Evolutionary conservation across 2,329 filamentous ascomycete species (phyloP).

Genomic region (Trichoderma endophyticum): DNA sequence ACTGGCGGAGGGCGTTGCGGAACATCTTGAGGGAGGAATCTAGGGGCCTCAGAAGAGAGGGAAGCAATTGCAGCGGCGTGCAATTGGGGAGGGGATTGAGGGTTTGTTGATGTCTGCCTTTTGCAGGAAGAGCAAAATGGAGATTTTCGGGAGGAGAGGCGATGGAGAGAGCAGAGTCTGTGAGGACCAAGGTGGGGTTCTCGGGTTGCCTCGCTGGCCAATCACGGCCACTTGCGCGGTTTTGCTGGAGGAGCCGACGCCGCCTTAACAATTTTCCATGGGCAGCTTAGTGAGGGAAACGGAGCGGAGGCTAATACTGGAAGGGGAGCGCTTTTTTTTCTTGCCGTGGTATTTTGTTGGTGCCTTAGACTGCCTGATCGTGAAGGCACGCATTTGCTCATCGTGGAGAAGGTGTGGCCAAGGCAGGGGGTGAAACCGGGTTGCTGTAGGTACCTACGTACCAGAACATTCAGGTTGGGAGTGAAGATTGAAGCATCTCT

Average conservation of each 20-base stretch:
- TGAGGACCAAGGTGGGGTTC: slow-evolving; percentile 41
- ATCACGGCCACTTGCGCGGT: slow-evolving; percentile 35
- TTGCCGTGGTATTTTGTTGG: neutral
- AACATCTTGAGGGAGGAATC: slow-evolving; percentile 71
- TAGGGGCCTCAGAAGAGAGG: slow-evolving; percentile 50
- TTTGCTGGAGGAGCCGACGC: slow-evolving; percentile 40
- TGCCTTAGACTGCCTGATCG: slow-evolving; percentile 18
- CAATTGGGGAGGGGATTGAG: slow-evolving; percentile 63
- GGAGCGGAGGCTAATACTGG: neutral
- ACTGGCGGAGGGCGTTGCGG: slow-evolving; percentile 97
- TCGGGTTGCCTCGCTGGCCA: slow-evolving; percentile 33
- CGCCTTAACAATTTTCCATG: slow-evolving; percentile 38
- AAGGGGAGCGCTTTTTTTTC: slow-evolving; percentile 1
- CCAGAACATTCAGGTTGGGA: neutral
- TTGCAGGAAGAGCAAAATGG: slow-evolving; percentile 43
- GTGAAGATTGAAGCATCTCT: too few relatives aligned
- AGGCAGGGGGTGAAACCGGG: neutral
- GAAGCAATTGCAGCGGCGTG: slow-evolving; percentile 61
- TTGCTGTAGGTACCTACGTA: neutral
- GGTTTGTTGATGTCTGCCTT: slow-evolving; percentile 47
- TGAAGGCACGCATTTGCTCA: slow-evolving; percentile 11
- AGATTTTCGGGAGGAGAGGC: slow-evolving; percentile 43
- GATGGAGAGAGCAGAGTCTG: slow-evolving; percentile 40
- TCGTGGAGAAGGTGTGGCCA: neutral
- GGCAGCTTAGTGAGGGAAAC: slow-evolving; percentile 2